Conservation (phyloP, 75 land plant species). For the Selaginella moellendorffii region DNA sequence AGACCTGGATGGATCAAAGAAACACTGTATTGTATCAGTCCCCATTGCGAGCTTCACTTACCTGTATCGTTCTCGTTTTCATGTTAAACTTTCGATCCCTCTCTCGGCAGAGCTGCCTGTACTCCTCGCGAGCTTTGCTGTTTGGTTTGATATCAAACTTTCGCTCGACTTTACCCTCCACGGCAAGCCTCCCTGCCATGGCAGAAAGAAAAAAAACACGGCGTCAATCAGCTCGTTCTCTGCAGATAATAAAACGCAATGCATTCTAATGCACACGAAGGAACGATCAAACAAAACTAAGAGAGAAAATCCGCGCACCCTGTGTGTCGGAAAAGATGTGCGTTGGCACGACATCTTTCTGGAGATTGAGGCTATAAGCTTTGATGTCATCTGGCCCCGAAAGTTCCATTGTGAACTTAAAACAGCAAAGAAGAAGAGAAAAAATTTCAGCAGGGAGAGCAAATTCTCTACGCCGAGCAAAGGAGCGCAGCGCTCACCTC, state of each 20-base stretch:
- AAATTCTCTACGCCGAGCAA: no score
- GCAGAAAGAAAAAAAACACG: not conserved
- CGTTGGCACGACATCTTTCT: slow-evolving; percentile 76
- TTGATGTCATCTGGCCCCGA: slow-evolving; percentile 38
- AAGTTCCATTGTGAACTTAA: slow-evolving; percentile 45
- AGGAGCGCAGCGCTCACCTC: not conserved
- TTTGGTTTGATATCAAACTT: slow-evolving; percentile 97
- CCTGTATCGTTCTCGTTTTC: slow-evolving; percentile 73
- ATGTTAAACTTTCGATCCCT: slow-evolving; percentile 63
- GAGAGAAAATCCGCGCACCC: slow-evolving; percentile 30
- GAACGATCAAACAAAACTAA: not conserved
- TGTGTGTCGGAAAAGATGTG: slow-evolving; percentile 72
- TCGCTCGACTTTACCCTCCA: slow-evolving; percentile 85
- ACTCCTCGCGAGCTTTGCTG: slow-evolving; percentile 42
- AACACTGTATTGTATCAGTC: not conserved
- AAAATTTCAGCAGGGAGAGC: no score
- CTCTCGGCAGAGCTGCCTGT: slow-evolving; percentile 74
- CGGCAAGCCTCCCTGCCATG: slow-evolving; percentile 45
- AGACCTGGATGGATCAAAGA: slow-evolving; percentile 28
- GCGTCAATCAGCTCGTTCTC: not conserved
- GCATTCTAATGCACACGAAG: not conserved
- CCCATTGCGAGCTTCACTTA: not conserved
- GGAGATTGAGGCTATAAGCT: slow-evolving; percentile 60
- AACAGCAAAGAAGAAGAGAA: no score
- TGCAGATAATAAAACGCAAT: not conserved